Percentiles rank a stretch among this genome's conserved stretches.
Evolutionary conservation across 495 filamentous ascomycete species (phyloP).

Genomic region (Penicillium paxilli): DNA sequence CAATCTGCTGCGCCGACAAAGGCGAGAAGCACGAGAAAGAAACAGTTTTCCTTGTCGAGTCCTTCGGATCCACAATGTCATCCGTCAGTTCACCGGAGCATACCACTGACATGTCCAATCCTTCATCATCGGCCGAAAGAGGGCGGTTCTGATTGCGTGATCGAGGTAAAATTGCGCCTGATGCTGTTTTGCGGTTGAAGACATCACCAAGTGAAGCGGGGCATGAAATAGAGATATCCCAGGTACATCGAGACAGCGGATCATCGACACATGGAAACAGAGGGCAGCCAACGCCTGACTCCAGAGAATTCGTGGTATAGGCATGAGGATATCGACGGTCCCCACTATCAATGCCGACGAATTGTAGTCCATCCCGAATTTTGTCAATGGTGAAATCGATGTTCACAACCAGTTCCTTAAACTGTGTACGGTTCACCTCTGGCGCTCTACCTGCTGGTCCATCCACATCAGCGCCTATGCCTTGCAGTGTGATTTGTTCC

Average conservation of each 20-base stretch:
- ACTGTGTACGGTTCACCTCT: slow-evolving; percentile 47
- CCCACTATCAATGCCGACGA: slow-evolving; percentile 76
- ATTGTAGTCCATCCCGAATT: slow-evolving; percentile 84
- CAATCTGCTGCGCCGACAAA: slow-evolving; percentile 81
- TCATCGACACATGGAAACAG: slow-evolving; percentile 94
- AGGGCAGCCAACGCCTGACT: slow-evolving; percentile 75
- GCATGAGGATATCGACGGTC: slow-evolving; percentile 86
- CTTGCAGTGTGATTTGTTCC: slow-evolving; percentile 44
- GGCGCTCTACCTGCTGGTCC: slow-evolving; percentile 33
- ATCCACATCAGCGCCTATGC: slow-evolving; percentile 39
- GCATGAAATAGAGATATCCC: slow-evolving; percentile 84
- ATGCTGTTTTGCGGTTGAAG: slow-evolving; percentile 48
- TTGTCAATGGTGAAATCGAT: slow-evolving; percentile 76
- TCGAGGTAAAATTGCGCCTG: slow-evolving; percentile 15
- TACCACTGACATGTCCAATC: slow-evolving; percentile 82
- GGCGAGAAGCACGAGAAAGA: slow-evolving; percentile 72
- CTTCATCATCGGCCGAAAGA: slow-evolving; percentile 73
- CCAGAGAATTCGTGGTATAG: slow-evolving; percentile 78
- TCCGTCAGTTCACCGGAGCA: slow-evolving; percentile 86
- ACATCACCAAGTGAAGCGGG: slow-evolving; percentile 83
- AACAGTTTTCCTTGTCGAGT: slow-evolving; percentile 77
- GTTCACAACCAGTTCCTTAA: slow-evolving; percentile 55
- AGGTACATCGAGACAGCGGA: slow-evolving; percentile 71
- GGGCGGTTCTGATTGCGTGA: slow-evolving; percentile 22
- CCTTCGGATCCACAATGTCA: slow-evolving; percentile 72